phyloP scores from a whole-genome alignment of 2,329 filamentous ascomycete genomes.

The Myriangium duriaei region DNA sequence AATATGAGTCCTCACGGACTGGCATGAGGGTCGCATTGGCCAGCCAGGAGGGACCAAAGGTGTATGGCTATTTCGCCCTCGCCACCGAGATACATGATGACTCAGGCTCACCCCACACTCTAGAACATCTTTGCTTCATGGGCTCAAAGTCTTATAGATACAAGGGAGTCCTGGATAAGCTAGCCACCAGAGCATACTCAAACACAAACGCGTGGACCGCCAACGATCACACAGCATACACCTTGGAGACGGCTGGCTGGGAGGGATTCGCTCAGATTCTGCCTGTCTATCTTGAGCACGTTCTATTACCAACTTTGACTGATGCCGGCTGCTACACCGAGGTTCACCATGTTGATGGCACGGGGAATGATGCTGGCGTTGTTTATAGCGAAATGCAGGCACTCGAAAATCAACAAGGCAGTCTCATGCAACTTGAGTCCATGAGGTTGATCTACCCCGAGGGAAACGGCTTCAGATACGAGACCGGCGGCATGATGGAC shows the following conservation, averaged over 20 bases:
- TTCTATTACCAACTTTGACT: slow-evolving; percentile 81
- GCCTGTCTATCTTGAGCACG: slow-evolving; percentile 88
- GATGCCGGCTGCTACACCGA: slow-evolving; percentile 91
- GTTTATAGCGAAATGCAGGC: slow-evolving; percentile 99
- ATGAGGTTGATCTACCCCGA: slow-evolving; percentile 75
- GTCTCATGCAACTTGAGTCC: slow-evolving; percentile 78
- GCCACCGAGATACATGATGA: slow-evolving; percentile 97
- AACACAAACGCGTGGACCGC: slow-evolving; percentile 95
- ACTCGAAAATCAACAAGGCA: slow-evolving; percentile 68
- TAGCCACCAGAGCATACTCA: slow-evolving; percentile 87
- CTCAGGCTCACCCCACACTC: slow-evolving; percentile 62
- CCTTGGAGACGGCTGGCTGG: slow-evolving; percentile 89
- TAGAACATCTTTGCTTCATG: slow-evolving; percentile 43
- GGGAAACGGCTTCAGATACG: slow-evolving; percentile 84
- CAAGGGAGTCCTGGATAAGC: slow-evolving; percentile 88
- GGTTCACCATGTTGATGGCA: slow-evolving; percentile 88
- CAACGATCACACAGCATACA: slow-evolving; percentile 93
- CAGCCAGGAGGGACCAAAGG: slow-evolving; percentile 85
- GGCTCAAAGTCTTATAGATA: slow-evolving; percentile 88
- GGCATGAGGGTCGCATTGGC: slow-evolving; percentile 91
- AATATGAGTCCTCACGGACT: slow-evolving; percentile 90
- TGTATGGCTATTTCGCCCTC: slow-evolving; percentile 86
- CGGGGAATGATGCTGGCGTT: slow-evolving; percentile 74
- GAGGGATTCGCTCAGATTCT: slow-evolving; percentile 91
- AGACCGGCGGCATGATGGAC: slow-evolving; percentile 97